A percentile compares a stretch with the other conserved stretches of the same genome.
phyloP scores from a whole-genome alignment of 805 yeast species.

The Myxozyma geophila region DNA sequence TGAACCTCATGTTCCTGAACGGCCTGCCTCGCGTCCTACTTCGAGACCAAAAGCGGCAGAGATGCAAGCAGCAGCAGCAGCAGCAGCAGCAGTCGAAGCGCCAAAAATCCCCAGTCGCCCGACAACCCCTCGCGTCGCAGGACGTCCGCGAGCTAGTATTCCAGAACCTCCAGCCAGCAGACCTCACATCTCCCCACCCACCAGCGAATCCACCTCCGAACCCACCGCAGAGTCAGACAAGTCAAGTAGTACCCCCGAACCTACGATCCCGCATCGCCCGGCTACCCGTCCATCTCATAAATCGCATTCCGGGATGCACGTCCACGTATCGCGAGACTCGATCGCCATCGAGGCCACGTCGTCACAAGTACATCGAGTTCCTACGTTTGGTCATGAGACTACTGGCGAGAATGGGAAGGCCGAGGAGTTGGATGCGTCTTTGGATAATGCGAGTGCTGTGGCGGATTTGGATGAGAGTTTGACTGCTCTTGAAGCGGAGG shows the following conservation, averaged over 20 bases:
- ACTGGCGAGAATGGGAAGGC: background rate
- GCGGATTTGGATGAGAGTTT: background rate
- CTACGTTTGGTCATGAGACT: conserved; percentile 8
- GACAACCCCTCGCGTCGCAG: conserved; percentile 5
- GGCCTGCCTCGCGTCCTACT: conserved; percentile 6
- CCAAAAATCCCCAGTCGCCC: conserved; percentile 25
- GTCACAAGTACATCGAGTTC: conserved; percentile 6
- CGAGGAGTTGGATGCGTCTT: background rate
- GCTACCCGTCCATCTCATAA: conserved; percentile 5
- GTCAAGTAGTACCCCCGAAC: background rate
- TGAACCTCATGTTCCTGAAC: conserved; percentile 8
- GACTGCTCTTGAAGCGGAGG: background rate
- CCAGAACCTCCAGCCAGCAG: background rate
- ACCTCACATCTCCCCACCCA: background rate
- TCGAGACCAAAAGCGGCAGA: background rate
- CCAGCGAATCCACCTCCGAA: background rate
- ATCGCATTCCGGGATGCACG: conserved; percentile 14
- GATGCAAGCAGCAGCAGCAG: background rate
- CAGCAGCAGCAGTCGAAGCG: conserved; percentile 5
- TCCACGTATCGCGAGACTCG: conserved; percentile 21
- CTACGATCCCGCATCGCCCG: conserved; percentile 22
- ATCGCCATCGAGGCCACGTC: conserved; percentile 19
- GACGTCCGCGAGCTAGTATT: background rate
- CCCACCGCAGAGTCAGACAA: background rate
- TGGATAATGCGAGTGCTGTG: background rate